Conservation (phyloP, 306 rosid species). For the Rosa rugosa region DNA sequence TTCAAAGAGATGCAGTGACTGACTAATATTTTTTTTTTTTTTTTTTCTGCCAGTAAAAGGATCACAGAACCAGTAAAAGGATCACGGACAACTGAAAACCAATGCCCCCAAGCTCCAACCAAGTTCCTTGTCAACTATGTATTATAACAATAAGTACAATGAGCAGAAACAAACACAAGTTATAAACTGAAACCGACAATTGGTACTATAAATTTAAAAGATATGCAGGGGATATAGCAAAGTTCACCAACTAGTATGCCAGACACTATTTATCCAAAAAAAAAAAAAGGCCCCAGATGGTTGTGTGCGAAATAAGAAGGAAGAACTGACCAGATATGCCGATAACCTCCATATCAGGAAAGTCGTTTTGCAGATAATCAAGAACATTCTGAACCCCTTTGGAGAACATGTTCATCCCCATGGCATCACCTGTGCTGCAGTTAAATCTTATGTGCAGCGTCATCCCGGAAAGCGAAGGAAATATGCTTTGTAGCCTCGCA, state of each 20-base stretch:
- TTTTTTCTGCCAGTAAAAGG: neutral
- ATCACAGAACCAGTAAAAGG: neutral
- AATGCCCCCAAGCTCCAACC: no score
- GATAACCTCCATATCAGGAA: slow-evolving; percentile 77
- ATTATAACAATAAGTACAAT: neutral
- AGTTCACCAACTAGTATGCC: neutral
- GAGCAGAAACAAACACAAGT: neutral
- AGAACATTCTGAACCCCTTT: slow-evolving; percentile 5
- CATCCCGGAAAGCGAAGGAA: neutral
- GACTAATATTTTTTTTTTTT: neutral
- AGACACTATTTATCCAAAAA: neutral
- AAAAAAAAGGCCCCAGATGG: neutral
- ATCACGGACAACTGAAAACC: neutral
- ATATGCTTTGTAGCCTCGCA: neutral
- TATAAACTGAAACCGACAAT: neutral
- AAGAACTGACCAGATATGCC: slow-evolving; percentile 47
- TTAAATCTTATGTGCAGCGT: slow-evolving; percentile 58
- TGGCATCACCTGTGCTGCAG: slow-evolving; percentile 78
- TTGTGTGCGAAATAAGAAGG: neutral
- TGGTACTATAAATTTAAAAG: neutral
- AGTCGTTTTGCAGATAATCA: slow-evolving; percentile 23
- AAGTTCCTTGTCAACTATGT: neutral
- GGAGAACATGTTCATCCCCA: slow-evolving; percentile 53
- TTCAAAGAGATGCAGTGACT: neutral
- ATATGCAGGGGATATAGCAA: neutral